Base-by-base conservation (phyloP, 202 grass and related monocot species). In the Schoenoplectus triqueter region DNA sequence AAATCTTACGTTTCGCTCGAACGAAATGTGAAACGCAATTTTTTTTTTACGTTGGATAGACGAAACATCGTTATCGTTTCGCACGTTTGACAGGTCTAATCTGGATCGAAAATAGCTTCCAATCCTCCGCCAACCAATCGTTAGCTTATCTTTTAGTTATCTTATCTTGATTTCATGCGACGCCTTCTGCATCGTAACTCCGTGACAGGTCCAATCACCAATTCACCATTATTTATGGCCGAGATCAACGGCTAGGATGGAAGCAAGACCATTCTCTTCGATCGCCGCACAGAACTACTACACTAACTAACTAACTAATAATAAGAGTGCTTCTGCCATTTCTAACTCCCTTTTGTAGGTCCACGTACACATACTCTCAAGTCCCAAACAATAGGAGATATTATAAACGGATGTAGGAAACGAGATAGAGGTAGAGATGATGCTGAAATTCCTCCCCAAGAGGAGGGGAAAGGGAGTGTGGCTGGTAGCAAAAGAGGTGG, bases 201-300 rank as follows among this genome's bases (percentile, higher is more conserved):
- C 8, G 69, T 73, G 3, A 73, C 45, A 9, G 3, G 11, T 68
- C 39, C 65, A 67, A 5, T 18, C 15, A 13, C 31, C 31, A 31
- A 1, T 31, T 31, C 31, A 31, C 31, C 31, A 31, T 31, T 31
- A 31, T 31, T 31, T 31, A 31, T 31, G 31, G 31, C 31, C 31
- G 31, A 31, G 31, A 31, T 31, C 31, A 31, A 31, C 31, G 31
- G 31, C 31, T 31, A 1, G 3, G 3, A 31, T 66, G 2, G 8
- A 41, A 40, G 9, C 22, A 13, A 41, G 22, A 66, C 7, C 21
- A 21, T 10, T 40, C 22, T 14, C 8, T 5, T 8, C 45, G 14
- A 40, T 14, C 90, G 89, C 0, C 90, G 86, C 69, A 97, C 90
- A 81, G 88, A 18, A 76, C 31, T 55, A 55, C 19, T 14, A 55